Base-by-base conservation (phyloP, 805 yeast genomes). In the Ogataea thermomethanolica region DNA sequence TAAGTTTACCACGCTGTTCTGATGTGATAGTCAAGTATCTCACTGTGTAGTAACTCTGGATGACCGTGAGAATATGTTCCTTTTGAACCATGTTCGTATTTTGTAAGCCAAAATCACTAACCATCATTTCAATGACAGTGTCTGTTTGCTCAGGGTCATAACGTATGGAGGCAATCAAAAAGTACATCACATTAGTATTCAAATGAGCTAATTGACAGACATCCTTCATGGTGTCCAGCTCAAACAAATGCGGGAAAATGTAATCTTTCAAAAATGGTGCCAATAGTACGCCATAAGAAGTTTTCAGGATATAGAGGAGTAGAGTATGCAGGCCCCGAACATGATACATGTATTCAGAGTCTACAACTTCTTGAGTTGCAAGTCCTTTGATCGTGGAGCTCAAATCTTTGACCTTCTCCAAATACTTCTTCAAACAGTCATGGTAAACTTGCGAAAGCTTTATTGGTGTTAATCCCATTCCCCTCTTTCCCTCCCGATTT, bases 141-240 rank as follows among this genome's bases (percentile, higher is more conserved):
- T 70, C 51, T 50, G 76, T 38, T 50, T 76, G 48, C 43, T 61
- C 64, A 11, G 62, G 56, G 28, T 74, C 63, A 44, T 66, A 74
- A 5, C 78, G 68, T 24, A 77, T 53, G 20, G 70, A 64, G 0
- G 81, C 76, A 4, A 83, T 56, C 22, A 64, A 56, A 12, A 66
- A 58, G 46, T 76, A 70, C 15, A 76, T 50, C 7, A 61, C 52
- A 2, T 74, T 68, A 0, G 91, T 84, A 28, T 71, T 70, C 8
- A 84, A 61, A 24, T 72, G 73, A 0, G 82, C 81, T 41, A 84
- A 61, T 49, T 84, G 86, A 49, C 95, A 84, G 10, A 86, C 86
- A 46, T 91, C 97, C 44, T 86, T 79, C 68, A 84, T 73, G 32
- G 71, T 73, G 37, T 79, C 76, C 33, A 88, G 63, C 12, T 73